Evolutionary conservation across 108 stramenopile species (phyloP), one percentile per base, ranked within the genome.

Genomic region (Asterionellopsis glacialis): DNA sequence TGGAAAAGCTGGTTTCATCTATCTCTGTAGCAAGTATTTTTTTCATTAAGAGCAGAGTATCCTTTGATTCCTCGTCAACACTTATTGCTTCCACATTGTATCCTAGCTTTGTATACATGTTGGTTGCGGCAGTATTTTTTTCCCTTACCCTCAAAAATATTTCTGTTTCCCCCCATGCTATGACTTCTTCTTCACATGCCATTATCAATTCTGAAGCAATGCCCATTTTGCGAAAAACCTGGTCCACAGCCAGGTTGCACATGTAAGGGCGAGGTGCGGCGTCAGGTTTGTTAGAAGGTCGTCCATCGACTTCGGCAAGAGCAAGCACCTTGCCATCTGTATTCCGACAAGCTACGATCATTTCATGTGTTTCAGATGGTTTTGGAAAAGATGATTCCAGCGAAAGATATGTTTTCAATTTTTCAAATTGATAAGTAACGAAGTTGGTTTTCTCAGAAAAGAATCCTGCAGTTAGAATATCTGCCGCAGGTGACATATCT

Each of bases 181-280:
- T 13, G 6, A 77, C 82, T 59, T 70, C 70, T n/a, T 49, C 24
- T 75, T 87, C 86, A 41, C 82, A 83, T 39, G 49, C 65, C 26
- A 19, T 22, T 12, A 88, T 67, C n/a, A 88, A 68, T 10, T 71
- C 69, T 42, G 68, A 70, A 9, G 87, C 87, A 26, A 88, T 73
- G 21, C 87, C 87, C 40, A 65, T 66, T 18, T 82, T 65, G 60
- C 74, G 73, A 64, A 71, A 82, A 41, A 47, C 50, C 23, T 61
- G 61, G 51, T 82, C 80, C 23, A 85, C 82, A 15, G 87, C 87
- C 25, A 88, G 63, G 68, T 88, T 88, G 68, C 82, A 88, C 87
- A 88, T 84, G 64, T 88, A 88, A 18, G 83, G 75, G 19, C 86
- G 73, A 27, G 48, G 61, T 18, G 62, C 27, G 7, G 59, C 55